A percentile compares a stretch with the other conserved stretches of the same genome.
phyloP scores from a whole-genome alignment of 2,329 filamentous ascomycete genomes.

The Cyphellophora europaea region DNA sequence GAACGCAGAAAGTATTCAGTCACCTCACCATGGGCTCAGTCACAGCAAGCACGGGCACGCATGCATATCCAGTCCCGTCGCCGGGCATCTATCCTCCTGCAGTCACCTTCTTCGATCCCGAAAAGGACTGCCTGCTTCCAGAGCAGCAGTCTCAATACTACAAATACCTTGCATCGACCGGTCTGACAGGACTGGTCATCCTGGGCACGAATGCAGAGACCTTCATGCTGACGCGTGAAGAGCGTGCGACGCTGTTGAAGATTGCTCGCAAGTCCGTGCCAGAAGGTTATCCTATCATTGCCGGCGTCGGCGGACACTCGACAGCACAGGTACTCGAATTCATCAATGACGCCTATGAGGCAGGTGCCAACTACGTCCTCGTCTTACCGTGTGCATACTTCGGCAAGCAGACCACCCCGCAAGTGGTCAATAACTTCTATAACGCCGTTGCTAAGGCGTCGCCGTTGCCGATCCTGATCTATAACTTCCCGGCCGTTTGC shows the following conservation, averaged over 20 bases:
- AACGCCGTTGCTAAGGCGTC: slow-evolving; percentile 44
- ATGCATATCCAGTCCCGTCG: slow-evolving; percentile 13
- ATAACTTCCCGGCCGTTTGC: slow-evolving; percentile 61
- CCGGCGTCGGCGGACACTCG: slow-evolving; percentile 55
- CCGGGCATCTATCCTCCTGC: slow-evolving; percentile 46
- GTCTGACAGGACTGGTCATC: slow-evolving; percentile 43
- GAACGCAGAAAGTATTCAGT: not conserved
- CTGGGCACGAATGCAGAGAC: slow-evolving; percentile 49
- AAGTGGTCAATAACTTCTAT: slow-evolving; percentile 52
- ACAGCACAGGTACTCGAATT: slow-evolving; percentile 55
- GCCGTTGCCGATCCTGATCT: slow-evolving; percentile 51
- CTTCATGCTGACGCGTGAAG: slow-evolving; percentile 50
- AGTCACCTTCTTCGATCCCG: slow-evolving; percentile 45
- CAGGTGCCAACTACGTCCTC: slow-evolving; percentile 53
- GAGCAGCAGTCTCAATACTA: slow-evolving; percentile 43
- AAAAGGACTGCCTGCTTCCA: slow-evolving; percentile 40
- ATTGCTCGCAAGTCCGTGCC: slow-evolving; percentile 47
- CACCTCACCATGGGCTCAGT: not conserved
- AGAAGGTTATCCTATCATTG: slow-evolving; percentile 49
- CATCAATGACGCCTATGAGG: slow-evolving; percentile 48
- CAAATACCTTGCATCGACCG: slow-evolving; percentile 40
- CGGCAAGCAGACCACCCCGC: slow-evolving; percentile 50
- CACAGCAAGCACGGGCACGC: no score
- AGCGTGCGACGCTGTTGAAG: slow-evolving; percentile 47
- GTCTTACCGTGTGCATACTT: slow-evolving; percentile 55